Evolutionary conservation across 1,284 basidiomycete species (phyloP), one percentile per base, ranked within the genome.

Genomic region (Boletus smithii): DNA sequence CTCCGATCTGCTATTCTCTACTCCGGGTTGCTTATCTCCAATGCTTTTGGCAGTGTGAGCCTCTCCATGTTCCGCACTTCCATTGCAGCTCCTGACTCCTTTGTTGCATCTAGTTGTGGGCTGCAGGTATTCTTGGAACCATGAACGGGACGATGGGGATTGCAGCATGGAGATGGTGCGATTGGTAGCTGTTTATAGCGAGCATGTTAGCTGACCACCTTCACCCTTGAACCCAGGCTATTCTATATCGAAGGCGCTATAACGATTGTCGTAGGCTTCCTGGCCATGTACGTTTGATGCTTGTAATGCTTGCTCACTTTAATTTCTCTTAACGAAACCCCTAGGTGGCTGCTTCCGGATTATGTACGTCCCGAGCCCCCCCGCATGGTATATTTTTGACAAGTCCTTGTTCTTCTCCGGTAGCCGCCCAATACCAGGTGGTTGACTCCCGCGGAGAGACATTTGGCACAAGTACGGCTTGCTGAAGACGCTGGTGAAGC

Each of bases 401-500:
- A 10, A 26, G 8, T 16, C 16, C 9, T 11, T 31, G 14, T 26
- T 11, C 8, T 27, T 5, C 17, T 22, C 17, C 5, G 13, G 27
- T 34, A 84, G 80, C 81, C 81, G 2, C 59, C 76, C 43, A 89
- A 88, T 59, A 87, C 87, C 1, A 72, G 73, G 29, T 87, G 86
- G 74, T 69, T 90, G 53, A 69, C 73, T 18, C 65, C 70, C 0
- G 70, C 71, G 8, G 83, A 91, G 56, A 72, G 74, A 20, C 74
- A 76, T n/a, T 73, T 91, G 7, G 88, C 88, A 2, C 83, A 85
- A 59, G 77, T 80, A 1, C 79, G 88, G 7, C 73, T 91, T 26
- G 75, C 83, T 0, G 86, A 89, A 61, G 87, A 90, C 60, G 80
- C 78, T n/a, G 85, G 85, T 2, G 84, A 85, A 65, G 80, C 81